These are phyloP conservation scores for Aspergillus caelatus DNA, from an alignment of 2,329 filamentous ascomycete species.

Conservation along the genomic window DNA sequence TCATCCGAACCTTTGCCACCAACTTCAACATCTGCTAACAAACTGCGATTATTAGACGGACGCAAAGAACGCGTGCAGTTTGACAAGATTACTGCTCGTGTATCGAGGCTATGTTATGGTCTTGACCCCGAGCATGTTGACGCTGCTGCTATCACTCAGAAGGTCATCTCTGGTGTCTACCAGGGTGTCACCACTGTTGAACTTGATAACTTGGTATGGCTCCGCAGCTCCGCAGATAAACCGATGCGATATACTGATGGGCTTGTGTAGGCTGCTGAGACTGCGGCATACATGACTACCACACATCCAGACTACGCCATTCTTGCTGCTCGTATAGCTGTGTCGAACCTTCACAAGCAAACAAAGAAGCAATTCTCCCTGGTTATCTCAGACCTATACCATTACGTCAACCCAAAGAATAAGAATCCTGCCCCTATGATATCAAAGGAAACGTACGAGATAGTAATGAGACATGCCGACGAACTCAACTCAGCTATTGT, in stretches of 20 bases:
- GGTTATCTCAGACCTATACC: conserved; percentile 88
- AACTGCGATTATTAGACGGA: conserved; percentile 67
- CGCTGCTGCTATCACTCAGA: conserved; percentile 96
- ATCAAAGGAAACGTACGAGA: conserved; percentile 84
- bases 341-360: conserved; percentile 99
- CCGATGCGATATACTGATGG: conserved; percentile 23
- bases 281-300: conserved; percentile 99
- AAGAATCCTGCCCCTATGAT: conserved; percentile 87
- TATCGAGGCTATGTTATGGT: conserved; percentile 96
- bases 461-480: conserved; percentile 92
- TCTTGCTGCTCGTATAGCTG: conserved; percentile 95
- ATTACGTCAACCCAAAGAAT: conserved; percentile 97
- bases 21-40: conserved; percentile 23
- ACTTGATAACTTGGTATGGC: conserved; percentile 88
- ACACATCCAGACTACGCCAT: conserved; percentile 99
- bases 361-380: conserved; percentile 99
- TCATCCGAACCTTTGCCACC: conserved; percentile 20
- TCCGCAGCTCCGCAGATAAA: neutral
- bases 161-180: conserved; percentile 99
- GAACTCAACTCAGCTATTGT: conserved; percentile 99
- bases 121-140: conserved; percentile 95
- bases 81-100: conserved; percentile 99
- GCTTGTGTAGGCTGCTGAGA: conserved; percentile 81
- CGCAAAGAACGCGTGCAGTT: conserved; percentile 99
- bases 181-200: conserved; percentile 96